phyloP scores from a whole-genome alignment of 495 filamentous ascomycete genomes.

The Aspergillus haitiensis region DNA sequence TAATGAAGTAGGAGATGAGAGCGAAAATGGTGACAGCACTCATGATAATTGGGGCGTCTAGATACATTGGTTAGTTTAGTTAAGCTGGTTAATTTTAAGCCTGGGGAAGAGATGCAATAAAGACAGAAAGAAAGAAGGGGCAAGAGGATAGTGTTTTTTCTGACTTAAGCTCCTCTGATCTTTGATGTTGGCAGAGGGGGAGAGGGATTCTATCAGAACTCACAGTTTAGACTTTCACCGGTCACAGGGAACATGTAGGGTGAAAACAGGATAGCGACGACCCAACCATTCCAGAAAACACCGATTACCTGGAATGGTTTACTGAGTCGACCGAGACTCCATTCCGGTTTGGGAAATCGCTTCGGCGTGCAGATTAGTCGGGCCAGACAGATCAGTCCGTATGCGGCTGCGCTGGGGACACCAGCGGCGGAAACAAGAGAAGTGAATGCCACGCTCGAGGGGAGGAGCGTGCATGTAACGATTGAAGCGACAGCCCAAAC shows the following conservation, averaged over 20 bases:
- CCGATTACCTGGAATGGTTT: constrained; percentile 51
- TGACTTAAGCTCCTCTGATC: too few relatives aligned
- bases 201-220: constrained; percentile 13
- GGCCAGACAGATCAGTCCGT: constrained; percentile 55
- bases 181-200: neutral
- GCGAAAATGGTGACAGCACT: constrained; percentile 50
- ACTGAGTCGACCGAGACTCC: constrained; percentile 46
- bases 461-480: constrained; percentile 54
- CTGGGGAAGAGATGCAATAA: neutral
- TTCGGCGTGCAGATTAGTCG: constrained; percentile 49
- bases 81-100: neutral
- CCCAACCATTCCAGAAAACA: constrained; percentile 54
- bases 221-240: constrained; percentile 49
- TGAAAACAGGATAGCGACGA: constrained; percentile 50
- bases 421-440: constrained; percentile 54
- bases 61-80: neutral
- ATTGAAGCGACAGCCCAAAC: constrained; percentile 52
- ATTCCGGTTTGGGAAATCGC: constrained; percentile 46
- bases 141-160: too few relatives aligned
- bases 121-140: neutral
- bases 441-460: constrained; percentile 55
- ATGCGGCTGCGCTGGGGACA: constrained; percentile 54
- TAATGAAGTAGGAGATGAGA: constrained; percentile 48
- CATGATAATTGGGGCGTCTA: constrained; percentile 54
- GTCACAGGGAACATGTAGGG: constrained; percentile 48